These are phyloP conservation scores for Pichia eremophila DNA, from an alignment of 805 yeast species.

Conservation along the genomic window DNA sequence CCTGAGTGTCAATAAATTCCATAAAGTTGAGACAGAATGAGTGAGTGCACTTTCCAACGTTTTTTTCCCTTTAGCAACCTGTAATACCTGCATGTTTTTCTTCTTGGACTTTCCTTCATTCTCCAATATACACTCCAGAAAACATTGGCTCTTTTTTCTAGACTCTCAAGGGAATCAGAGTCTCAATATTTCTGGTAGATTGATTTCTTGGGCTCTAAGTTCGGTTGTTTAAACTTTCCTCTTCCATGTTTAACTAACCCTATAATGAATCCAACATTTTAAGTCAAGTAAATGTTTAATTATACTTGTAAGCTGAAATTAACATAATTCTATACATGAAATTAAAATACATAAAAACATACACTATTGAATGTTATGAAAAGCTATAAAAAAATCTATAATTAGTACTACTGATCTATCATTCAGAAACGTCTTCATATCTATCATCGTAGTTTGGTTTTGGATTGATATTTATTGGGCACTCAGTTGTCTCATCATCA, in stretches of 20 bases:
- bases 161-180: constrained; percentile 1
- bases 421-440: constrained; percentile 24
- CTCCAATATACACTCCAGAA: constrained; percentile 7
- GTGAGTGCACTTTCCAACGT: too few species aligned
- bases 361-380: too few species aligned
- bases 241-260: constrained; percentile 7
- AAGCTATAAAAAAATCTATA: too few species aligned
- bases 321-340: too few species aligned
- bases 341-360: too few species aligned
- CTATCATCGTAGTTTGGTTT: constrained; percentile 16
- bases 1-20: too few species aligned
- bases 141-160: constrained; percentile 6
- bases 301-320: too few species aligned
- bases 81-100: background rate
- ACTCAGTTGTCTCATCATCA: constrained; percentile 19
- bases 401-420: background rate
- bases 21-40: too few species aligned
- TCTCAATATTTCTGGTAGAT: constrained; percentile 9
- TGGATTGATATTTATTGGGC: constrained; percentile 18
- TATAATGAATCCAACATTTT: constrained; percentile 6
- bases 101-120: background rate
- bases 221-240: constrained; percentile 5
- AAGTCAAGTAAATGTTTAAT: too few species aligned
- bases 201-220: constrained; percentile 1
- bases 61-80: background rate